Base-by-base conservation (phyloP, 805 yeast genomes). In the Candida suzukii region DNA sequence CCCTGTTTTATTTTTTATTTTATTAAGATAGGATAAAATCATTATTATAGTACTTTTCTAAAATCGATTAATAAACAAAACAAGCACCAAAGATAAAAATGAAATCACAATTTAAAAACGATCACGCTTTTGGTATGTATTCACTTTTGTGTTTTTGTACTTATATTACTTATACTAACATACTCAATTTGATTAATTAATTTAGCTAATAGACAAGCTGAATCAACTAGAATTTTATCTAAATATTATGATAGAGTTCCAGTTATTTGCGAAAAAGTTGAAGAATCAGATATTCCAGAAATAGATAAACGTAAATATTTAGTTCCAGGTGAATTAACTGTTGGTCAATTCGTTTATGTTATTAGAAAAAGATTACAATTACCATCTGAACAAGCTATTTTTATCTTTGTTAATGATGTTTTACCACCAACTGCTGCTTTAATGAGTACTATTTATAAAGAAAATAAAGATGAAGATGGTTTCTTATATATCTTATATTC, bases 371-470 rank as follows among this genome's bases (percentile, higher is more conserved):
- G 99, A 63, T 90, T 93, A 64, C 85, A 85, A 71, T 75, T 93
- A 48, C 96, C 96, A 37, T 85, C 96, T 24, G 99, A 93, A 64
- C 90, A 91, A 80, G 99, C 99, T 35, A 91, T 93, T 50, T 93
- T 93, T 66, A 88, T 93, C 51, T 93, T 93, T 63, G 96, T 93
- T 49, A 91, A 93, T 60, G 99, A 93, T 62, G 88, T 93, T 43
- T 74, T 93, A 52, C 99, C 99, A 11, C 98, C 98, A 37, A 93
- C 99, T 3, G 97, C 98, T 18, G 95, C 98, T 16, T 75, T 93
- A 51, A 88, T 93, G 93, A 83, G 95, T 54, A 76, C 93, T 20
- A 84, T 93, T 49, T 93, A 93, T 60, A 95, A 90, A 56, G 97
- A 93, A 64, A 96, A 93, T 66, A 88, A 88, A 68, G 99, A 93